Evolutionary conservation across 495 filamentous ascomycete genomes (phyloP), one percentile per base, ranked within the genome.

Genomic region (Cladorrhinum samala): DNA sequence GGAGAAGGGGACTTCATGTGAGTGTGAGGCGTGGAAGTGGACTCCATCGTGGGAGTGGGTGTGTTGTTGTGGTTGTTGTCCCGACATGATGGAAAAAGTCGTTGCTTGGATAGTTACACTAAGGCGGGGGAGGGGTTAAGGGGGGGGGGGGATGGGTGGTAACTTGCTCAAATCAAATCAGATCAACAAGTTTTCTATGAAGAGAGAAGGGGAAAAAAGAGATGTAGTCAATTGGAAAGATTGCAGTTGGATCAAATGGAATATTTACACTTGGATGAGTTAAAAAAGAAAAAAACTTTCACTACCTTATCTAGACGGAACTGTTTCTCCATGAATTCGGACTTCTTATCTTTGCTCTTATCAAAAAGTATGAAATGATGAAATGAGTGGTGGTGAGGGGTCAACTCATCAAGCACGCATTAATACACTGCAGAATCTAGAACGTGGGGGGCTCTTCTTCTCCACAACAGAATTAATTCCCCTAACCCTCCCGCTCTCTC

Each of bases 1-100:
- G 33, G 76, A 69, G 64, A 78, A 77, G 39, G 80, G 77, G 43
- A 73, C 54, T 57, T 70, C 71, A 69, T 91, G 86, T 20, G 71
- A 67, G 58, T 76, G 73, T 6, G 58, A 56, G 45, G 45, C 45
- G 59, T 72, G 64, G 50, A 46, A 42, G 57, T 43, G 41, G 46
- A 40, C 50, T 18, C 56, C 59, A 40, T 66, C 63, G 61, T 69
- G 67, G 33, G 67, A 54, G 58, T 19, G 59, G 49, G 52, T 43
- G 49, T 17, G 46, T 49, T 18, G 23, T 44, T 20, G 48, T 24
- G 18, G 5, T 42, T 42, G 5, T 13, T 13, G 16, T 36, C 2
- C 18, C 9, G 38, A 25, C 18, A 18, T 9, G 16, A 25, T 9
- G 27, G 37, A n/a, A 19, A 18, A 2, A 18, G 14, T 27, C 36